Percentiles rank a stretch among this genome's conserved stretches.
Evolutionary conservation across 352 stramenopile genomes (phyloP).

Genomic region (Pythium rishiriense): DNA sequence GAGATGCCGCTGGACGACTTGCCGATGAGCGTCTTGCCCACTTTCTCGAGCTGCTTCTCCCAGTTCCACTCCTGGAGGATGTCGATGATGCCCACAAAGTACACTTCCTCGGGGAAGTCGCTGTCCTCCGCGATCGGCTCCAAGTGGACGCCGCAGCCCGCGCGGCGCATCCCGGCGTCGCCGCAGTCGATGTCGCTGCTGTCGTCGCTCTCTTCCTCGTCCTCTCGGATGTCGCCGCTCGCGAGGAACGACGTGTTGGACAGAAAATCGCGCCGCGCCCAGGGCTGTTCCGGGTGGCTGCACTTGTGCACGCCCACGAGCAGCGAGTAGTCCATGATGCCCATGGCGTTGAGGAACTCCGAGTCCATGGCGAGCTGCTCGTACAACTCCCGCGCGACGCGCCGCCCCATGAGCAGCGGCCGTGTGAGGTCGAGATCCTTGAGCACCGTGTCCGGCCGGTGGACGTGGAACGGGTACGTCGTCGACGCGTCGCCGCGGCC

Average conservation of each 20-base stretch:
- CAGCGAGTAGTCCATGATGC: conserved; percentile 83
- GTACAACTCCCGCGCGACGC: conserved; percentile 39
- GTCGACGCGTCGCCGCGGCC: conserved; percentile 33
- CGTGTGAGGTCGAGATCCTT: conserved; percentile 70
- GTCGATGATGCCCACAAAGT: conserved; percentile 86
- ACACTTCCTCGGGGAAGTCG: conserved; percentile 53
- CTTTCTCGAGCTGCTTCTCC: conserved; percentile 76
- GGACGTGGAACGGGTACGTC: conserved; percentile 42
- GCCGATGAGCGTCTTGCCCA: conserved; percentile 69
- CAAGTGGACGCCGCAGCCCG: conserved; percentile 25
- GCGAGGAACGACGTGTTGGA: conserved; percentile 18
- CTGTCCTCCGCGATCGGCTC: conserved; percentile 27
- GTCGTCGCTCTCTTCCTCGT: background rate
- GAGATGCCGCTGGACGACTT: conserved; percentile 71
- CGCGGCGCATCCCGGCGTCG: background rate
- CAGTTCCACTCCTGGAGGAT: conserved; percentile 85
- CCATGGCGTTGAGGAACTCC: conserved; percentile 67
- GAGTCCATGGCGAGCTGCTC: conserved; percentile 52
- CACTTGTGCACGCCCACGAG: conserved; percentile 74
- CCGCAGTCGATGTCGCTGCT: background rate
- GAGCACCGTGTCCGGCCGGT: conserved; percentile 67
- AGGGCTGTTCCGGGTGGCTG: conserved; percentile 33
- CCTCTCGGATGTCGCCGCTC: conserved; percentile 17
- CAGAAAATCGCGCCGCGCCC: conserved; percentile 17
- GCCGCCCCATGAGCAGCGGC: conserved; percentile 38